These are phyloP conservation scores for Kodamaea derodonti DNA, from an alignment of 1,139 yeast genomes.

Conservation along the genomic window DNA sequence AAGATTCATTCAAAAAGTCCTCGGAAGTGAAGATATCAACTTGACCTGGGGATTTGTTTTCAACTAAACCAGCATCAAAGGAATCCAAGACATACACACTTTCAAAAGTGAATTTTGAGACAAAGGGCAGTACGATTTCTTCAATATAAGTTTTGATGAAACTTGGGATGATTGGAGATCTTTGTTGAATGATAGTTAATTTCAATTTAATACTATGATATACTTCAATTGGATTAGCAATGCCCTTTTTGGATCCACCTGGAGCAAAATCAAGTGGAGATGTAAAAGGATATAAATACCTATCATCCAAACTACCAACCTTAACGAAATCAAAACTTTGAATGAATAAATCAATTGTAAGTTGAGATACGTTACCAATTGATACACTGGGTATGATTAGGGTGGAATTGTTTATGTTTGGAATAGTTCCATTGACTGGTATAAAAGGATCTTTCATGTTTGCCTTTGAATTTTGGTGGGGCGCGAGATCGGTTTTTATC, in stretches of 20 bases:
- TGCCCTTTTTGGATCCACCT: conserved; percentile 21
- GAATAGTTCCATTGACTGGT: conserved; percentile 1
- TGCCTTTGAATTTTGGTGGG: neutral
- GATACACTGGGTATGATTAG: conserved; percentile 76
- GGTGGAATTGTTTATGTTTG: conserved; percentile 13
- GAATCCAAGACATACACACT: conserved; percentile 65
- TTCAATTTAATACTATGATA: conserved; percentile 37
- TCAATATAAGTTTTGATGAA: conserved; percentile 48
- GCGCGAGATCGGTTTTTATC: no score
- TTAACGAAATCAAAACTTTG: conserved; percentile 54
- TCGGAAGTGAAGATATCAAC: conserved; percentile 32
- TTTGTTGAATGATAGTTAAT: conserved; percentile 65
- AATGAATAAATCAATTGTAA: conserved; percentile 68
- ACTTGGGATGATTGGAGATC: conserved; percentile 80
- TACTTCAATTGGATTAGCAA: conserved; percentile 62
- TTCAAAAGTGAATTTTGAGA: conserved; percentile 34
- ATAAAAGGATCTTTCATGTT: conserved; percentile 3
- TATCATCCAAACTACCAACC: conserved; percentile 54
- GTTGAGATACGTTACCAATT: conserved; percentile 87
- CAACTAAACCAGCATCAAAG: conserved; percentile 57
- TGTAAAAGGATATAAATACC: conserved; percentile 72
- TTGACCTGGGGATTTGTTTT: conserved; percentile 19
- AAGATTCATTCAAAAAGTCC: conserved; percentile 29
- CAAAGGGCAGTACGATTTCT: conserved; percentile 51
- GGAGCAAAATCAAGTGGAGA: conserved; percentile 62